A percentile compares a stretch with the other conserved stretches of the same genome.
Conservation (phyloP, 441 rosid species). For the Euphorbia corollata region DNA sequence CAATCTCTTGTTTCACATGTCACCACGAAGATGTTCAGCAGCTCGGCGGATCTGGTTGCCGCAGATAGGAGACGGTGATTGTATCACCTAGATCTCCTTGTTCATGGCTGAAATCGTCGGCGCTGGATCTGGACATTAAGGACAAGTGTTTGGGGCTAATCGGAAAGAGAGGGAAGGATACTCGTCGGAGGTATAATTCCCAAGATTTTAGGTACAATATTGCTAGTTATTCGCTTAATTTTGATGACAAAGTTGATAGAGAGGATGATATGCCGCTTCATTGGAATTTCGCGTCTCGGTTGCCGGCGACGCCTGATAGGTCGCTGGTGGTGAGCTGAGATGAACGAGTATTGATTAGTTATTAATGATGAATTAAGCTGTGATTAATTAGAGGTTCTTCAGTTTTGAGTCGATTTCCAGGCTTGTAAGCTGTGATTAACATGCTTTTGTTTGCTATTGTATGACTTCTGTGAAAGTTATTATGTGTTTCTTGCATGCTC, state of each 20-base stretch:
- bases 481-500: too few relatives aligned
- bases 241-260: conserved; percentile 34
- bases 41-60: conserved; percentile 7
- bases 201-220: conserved; percentile 50
- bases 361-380: too few relatives aligned
- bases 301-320: conserved; percentile 42
- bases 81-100: conserved; percentile 33
- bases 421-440: too few relatives aligned
- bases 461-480: too few relatives aligned
- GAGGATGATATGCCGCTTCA: conserved; percentile 28
- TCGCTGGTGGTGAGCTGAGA: background rate
- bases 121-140: conserved; percentile 40
- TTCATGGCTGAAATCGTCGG: conserved; percentile 37
- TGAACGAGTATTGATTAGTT: too few relatives aligned
- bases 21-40: conserved; percentile 8
- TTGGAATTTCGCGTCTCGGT: conserved; percentile 36
- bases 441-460: too few relatives aligned
- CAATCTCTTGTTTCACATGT: conserved; percentile 41
- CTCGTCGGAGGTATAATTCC: conserved; percentile 26
- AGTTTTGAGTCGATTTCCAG: too few relatives aligned
- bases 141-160: conserved; percentile 38
- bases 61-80: conserved; percentile 25
- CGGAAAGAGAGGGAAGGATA: conserved; percentile 26
- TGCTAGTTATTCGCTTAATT: conserved; percentile 50
- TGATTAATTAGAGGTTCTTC: too few relatives aligned